A percentile compares a stretch with the other conserved stretches of the same genome.
Conservation (phyloP, 257 asterid species). For the Petrea volubilis region DNA sequence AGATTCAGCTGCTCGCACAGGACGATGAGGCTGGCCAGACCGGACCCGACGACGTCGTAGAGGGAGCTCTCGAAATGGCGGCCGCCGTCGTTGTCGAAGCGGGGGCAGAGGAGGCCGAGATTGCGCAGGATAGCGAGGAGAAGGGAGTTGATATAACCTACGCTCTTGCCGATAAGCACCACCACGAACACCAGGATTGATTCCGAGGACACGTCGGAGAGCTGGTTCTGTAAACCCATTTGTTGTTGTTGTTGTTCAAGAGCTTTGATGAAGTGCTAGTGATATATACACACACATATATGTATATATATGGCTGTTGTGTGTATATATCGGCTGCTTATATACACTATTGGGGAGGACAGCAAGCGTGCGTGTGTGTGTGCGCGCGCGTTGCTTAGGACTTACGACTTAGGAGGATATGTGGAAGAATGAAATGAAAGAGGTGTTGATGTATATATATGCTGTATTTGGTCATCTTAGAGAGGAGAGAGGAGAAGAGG, state of each 20-base stretch:
- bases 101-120: slow-evolving; percentile 34
- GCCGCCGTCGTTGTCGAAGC: not conserved
- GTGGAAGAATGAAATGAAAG: not conserved
- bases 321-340: not conserved
- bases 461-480: too few relatives aligned
- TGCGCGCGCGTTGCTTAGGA: not conserved
- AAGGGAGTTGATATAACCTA: slow-evolving; percentile 53
- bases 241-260: not conserved
- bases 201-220: slow-evolving; percentile 70
- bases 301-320: too few relatives aligned
- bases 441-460: too few relatives aligned
- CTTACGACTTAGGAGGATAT: not conserved
- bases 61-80: slow-evolving; percentile 23
- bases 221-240: slow-evolving; percentile 75
- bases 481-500: not conserved
- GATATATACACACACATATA: not conserved
- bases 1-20: slow-evolving; percentile 69
- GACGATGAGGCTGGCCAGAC: slow-evolving; percentile 49
- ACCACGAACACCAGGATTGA: slow-evolving; percentile 50
- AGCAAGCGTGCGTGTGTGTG: not conserved
- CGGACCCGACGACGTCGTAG: slow-evolving; percentile 57
- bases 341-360: not conserved
- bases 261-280: not conserved
- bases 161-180: slow-evolving; percentile 47
- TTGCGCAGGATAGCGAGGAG: slow-evolving; percentile 33